A percentile compares a stretch with the other conserved stretches of the same genome.
Evolutionary conservation across 2,329 filamentous ascomycete genomes (phyloP).

Genomic region (Dissoconium aciculare): DNA sequence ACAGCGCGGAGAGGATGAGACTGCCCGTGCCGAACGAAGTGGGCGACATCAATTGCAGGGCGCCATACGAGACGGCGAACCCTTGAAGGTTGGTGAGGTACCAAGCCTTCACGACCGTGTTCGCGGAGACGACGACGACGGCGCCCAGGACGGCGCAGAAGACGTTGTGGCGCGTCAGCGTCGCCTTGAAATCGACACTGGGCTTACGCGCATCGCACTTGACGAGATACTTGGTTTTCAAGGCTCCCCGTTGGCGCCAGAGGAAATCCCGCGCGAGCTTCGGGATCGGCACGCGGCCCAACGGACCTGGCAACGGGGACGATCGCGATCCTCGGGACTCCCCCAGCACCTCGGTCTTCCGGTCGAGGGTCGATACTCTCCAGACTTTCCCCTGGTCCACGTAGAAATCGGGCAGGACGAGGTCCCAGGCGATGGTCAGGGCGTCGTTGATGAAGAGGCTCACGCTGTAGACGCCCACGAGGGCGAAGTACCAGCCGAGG

Average conservation of each 20-base stretch:
- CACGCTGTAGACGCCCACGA: conserved; percentile 64
- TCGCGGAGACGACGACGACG: conserved; percentile 48
- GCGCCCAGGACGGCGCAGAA: conserved; percentile 42
- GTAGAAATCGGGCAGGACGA: conserved; percentile 64
- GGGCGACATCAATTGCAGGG: conserved; percentile 71
- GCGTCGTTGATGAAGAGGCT: conserved; percentile 58
- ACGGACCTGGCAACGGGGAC: conserved; percentile 39
- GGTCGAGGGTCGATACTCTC: conserved; percentile 26
- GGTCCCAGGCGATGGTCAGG: conserved; percentile 47
- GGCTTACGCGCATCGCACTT: conserved; percentile 36
- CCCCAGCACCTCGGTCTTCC: conserved; percentile 18
- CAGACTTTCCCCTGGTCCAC: conserved; percentile 36
- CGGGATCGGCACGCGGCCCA: conserved; percentile 35
- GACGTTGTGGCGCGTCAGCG: conserved; percentile 39
- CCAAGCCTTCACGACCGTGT: conserved; percentile 38
- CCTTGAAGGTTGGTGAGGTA: conserved; percentile 76
- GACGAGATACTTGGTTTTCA: conserved; percentile 37
- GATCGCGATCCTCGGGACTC: conserved; percentile 11
- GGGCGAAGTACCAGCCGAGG: conserved; percentile 68
- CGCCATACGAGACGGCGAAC: conserved; percentile 69
- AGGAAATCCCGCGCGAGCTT: conserved; percentile 22
- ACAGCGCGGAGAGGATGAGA: conserved; percentile 61
- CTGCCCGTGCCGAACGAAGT: conserved; percentile 75
- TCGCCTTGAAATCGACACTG: conserved; percentile 29
- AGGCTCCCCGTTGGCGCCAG: conserved; percentile 36